These are phyloP conservation scores for Leishmania aethiopica DNA, from an alignment of 208 protist genomes.

Conservation along the genomic window DNA sequence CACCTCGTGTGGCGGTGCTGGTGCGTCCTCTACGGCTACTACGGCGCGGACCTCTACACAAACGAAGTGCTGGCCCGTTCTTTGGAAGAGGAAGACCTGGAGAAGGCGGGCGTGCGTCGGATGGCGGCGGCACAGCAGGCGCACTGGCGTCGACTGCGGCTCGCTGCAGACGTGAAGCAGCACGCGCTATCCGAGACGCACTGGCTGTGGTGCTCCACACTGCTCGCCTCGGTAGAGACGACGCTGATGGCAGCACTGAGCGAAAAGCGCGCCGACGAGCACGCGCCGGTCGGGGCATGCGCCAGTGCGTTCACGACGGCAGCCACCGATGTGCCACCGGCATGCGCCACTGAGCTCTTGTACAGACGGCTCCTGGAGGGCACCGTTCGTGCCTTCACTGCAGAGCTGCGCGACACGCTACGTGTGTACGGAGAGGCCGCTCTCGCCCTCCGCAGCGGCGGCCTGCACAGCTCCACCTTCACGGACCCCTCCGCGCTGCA, in stretches of 20 bases:
- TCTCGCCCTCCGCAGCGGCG: conserved; percentile 19
- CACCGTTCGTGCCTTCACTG: conserved; percentile 10
- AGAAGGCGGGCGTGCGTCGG: conserved; percentile 13
- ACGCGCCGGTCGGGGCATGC: neutral
- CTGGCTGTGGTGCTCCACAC: conserved; percentile 19
- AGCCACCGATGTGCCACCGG: neutral
- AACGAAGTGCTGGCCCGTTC: conserved; percentile 10
- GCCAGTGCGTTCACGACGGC: neutral
- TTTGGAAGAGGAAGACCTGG: conserved; percentile 15
- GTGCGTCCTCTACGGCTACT: conserved; percentile 24
- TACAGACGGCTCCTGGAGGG: conserved; percentile 17
- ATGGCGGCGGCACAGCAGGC: conserved; percentile 24
- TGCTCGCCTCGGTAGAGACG: conserved; percentile 17
- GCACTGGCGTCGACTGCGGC: conserved; percentile 9
- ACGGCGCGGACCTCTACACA: conserved; percentile 27
- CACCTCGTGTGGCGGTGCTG: conserved; percentile 31
- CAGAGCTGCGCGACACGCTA: conserved; percentile 14
- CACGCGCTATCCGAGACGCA: conserved; percentile 33
- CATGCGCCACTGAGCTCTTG: neutral
- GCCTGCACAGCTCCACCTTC: conserved; percentile 1
- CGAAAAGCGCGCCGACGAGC: neutral
- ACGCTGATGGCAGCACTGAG: neutral
- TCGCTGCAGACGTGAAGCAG: conserved; percentile 8
- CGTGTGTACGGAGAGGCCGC: conserved; percentile 12
- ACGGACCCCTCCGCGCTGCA: conserved; percentile 11